Conservation (phyloP, 1,284 basidiomycete species). For the Anthracocystis setariae region DNA sequence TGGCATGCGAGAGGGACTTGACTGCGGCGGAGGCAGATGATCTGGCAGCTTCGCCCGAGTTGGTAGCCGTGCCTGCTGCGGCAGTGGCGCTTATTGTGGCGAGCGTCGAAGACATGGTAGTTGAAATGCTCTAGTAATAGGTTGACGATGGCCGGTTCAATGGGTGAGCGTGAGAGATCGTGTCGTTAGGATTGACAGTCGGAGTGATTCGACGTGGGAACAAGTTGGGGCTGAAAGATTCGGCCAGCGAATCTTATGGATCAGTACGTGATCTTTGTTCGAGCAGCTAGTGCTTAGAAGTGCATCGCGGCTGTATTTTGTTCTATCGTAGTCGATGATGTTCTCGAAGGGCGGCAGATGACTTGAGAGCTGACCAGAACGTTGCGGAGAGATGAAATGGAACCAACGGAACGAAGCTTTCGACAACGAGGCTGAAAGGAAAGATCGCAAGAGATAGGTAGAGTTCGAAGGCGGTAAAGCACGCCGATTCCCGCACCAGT, state of each 20-base stretch:
- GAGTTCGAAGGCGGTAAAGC: not conserved
- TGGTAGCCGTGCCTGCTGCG: constrained; percentile 18
- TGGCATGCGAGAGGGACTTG: constrained; percentile 49
- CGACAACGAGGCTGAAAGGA: constrained; percentile 10
- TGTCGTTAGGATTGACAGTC: no score
- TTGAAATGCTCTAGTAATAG: no score
- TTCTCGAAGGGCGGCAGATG: not conserved
- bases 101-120: constrained; percentile 34
- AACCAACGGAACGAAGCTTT: not conserved
- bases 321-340: not conserved
- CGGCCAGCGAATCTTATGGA: constrained; percentile 18
- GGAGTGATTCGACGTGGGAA: no score
- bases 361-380: not conserved
- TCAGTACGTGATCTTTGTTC: not conserved
- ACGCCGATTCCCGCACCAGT: not conserved
- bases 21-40: constrained; percentile 50
- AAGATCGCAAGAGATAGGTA: constrained; percentile 26
- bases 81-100: constrained; percentile 25
- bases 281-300: no score
- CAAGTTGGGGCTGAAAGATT: not conserved
- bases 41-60: constrained; percentile 37
- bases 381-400: not conserved
- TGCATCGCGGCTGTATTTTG: no score
- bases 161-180: no score
- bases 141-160: no score